Percentiles rank a stretch among this genome's conserved stretches.
phyloP scores from a whole-genome alignment of 441 rosid species.

The Arabidopsis hybrid region DNA sequence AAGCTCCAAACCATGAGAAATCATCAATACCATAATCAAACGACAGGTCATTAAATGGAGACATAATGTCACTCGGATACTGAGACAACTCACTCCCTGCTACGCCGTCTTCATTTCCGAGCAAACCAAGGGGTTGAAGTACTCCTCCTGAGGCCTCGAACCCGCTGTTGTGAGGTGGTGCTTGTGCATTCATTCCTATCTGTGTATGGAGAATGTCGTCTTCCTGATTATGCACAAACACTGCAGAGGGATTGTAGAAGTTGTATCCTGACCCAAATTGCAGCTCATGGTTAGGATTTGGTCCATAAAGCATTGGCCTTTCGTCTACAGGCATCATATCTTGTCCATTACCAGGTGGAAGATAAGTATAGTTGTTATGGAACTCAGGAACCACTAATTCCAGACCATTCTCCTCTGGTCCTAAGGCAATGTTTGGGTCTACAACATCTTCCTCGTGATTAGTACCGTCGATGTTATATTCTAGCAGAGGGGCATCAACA shows the following conservation, averaged over 20 bases:
- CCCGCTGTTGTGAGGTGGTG: constrained; percentile 39
- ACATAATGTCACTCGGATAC: constrained; percentile 55
- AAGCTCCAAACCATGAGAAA: constrained; percentile 48
- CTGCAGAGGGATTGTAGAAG: constrained; percentile 58
- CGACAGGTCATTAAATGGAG: constrained; percentile 58
- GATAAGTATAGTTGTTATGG: constrained; percentile 47
- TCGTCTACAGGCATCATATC: constrained; percentile 58
- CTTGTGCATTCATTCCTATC: constrained; percentile 49
- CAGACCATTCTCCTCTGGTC: constrained; percentile 48
- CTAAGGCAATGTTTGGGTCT: constrained; percentile 48
- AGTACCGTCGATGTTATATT: constrained; percentile 52
- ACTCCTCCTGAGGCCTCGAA: constrained; percentile 51
- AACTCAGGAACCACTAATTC: constrained; percentile 50
- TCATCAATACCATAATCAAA: constrained; percentile 52
- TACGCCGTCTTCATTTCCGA: constrained; percentile 51
- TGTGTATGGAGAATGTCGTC: constrained; percentile 50
- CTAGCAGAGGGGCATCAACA: constrained; percentile 50
- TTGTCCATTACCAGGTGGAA: constrained; percentile 57
- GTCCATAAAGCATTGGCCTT: constrained; percentile 53
- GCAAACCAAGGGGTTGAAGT: constrained; percentile 44
- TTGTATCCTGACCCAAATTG: constrained; percentile 55
- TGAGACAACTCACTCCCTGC: constrained; percentile 47
- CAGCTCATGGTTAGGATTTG: constrained; percentile 53
- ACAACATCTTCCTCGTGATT: constrained; percentile 35
- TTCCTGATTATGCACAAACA: constrained; percentile 54